Percentiles rank a stretch among this genome's conserved stretches.
Conservation (phyloP, 2,329 filamentous ascomycete species). For the Trichoderma cornu-damae region DNA sequence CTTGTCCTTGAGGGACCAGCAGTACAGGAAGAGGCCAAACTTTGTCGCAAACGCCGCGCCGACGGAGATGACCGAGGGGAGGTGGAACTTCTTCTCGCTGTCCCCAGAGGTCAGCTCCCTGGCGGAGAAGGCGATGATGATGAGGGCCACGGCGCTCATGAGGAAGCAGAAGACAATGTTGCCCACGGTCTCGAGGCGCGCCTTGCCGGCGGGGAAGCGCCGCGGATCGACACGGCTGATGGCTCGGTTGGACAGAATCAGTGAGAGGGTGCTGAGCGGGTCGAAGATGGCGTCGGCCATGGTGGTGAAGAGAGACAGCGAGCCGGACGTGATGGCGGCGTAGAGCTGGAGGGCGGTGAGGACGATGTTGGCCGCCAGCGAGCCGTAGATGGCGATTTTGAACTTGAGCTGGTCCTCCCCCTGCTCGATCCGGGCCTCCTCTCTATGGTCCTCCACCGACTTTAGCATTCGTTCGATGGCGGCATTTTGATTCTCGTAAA, state of each 20-base stretch:
- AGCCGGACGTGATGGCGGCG: slow-evolving; percentile 78
- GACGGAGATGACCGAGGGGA: slow-evolving; percentile 82
- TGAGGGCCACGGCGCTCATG: slow-evolving; percentile 87
- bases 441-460: slow-evolving; percentile 83
- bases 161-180: slow-evolving; percentile 96
- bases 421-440: slow-evolving; percentile 73
- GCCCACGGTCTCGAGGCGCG: slow-evolving; percentile 87
- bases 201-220: slow-evolving; percentile 87
- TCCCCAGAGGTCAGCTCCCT: slow-evolving; percentile 58
- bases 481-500: slow-evolving; percentile 89
- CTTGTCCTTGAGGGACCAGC: slow-evolving; percentile 82
- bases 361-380: slow-evolving; percentile 73
- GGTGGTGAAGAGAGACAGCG: slow-evolving; percentile 94
- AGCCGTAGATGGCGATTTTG: slow-evolving; percentile 60
- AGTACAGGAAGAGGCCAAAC: slow-evolving; percentile 79
- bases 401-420: slow-evolving; percentile 75
- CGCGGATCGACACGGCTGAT: slow-evolving; percentile 80
- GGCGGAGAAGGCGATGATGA: slow-evolving; percentile 84
- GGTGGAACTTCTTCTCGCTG: slow-evolving; percentile 62
- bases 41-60: slow-evolving; percentile 81
- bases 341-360: slow-evolving; percentile 82
- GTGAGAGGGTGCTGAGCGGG: slow-evolving; percentile 78
- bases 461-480: slow-evolving; percentile 90
- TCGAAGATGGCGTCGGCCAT: slow-evolving; percentile 97
- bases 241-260: slow-evolving; percentile 82